A percentile compares a stretch with the other conserved stretches of the same genome.
Evolutionary conservation across 2,329 filamentous ascomycete genomes (phyloP).

Genomic region (Hypoxylon sp.): DNA sequence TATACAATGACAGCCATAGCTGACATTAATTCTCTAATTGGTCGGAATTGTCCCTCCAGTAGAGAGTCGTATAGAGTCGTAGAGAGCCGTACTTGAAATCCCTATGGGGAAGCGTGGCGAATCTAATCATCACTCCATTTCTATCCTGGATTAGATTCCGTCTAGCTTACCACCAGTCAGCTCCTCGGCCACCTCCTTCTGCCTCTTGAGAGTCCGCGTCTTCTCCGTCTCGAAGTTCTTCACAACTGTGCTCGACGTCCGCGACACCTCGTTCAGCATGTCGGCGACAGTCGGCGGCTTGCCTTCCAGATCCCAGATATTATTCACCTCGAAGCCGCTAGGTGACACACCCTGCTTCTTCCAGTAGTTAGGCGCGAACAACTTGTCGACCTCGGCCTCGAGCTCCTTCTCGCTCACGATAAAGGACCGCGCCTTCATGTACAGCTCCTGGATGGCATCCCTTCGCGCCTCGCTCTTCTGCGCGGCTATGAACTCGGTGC

Average conservation of each 20-base stretch:
- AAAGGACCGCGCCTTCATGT: constrained; percentile 88
- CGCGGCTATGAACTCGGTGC: constrained; percentile 59
- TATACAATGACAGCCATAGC: constrained; percentile 6
- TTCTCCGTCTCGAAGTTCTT: constrained; percentile 57
- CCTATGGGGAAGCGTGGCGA: constrained; percentile 4
- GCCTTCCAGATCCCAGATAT: constrained; percentile 66
- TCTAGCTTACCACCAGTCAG: constrained; percentile 71
- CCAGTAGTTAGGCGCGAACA: constrained; percentile 78
- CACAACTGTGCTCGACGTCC: constrained; percentile 46
- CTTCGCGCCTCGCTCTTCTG: constrained; percentile 71
- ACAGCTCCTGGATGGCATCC: constrained; percentile 85
- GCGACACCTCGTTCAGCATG: constrained; percentile 59
- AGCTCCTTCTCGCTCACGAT: constrained; percentile 87
- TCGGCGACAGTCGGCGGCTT: constrained; percentile 60
- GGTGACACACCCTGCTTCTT: constrained; percentile 56
- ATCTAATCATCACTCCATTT: background rate
- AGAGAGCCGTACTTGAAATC: constrained; percentile 7
- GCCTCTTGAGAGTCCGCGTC: constrained; percentile 63
- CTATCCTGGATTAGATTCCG: constrained; percentile 6
- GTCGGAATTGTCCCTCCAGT: background rate
- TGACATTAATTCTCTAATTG: background rate
- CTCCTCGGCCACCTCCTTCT: constrained; percentile 70
- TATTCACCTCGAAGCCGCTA: constrained; percentile 54
- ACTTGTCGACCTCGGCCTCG: constrained; percentile 76
- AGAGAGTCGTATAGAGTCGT: too few species aligned